These are phyloP conservation scores for Erythrobasidium yunnanense DNA, from an alignment of 768 basidiomycete genomes.

Conservation along the genomic window DNA sequence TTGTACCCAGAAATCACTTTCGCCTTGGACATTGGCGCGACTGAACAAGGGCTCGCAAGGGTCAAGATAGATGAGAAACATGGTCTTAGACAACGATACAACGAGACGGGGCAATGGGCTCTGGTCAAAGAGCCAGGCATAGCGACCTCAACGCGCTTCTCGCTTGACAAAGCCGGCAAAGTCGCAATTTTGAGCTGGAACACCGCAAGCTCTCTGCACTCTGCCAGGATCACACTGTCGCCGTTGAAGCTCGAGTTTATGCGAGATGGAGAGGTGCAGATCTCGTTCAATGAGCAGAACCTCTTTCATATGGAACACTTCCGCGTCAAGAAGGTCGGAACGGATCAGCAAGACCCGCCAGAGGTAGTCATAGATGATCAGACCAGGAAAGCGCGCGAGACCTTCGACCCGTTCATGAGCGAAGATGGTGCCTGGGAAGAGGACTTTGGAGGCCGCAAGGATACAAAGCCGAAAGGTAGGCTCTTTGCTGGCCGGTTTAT, in stretches of 20 bases:
- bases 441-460: slow-evolving; percentile 71
- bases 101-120: slow-evolving; percentile 85
- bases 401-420: slow-evolving; percentile 46
- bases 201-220: slow-evolving; percentile 43
- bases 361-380: slow-evolving; percentile 36
- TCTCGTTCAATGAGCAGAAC: slow-evolving; percentile 78
- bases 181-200: slow-evolving; percentile 44
- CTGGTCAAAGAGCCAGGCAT: slow-evolving; percentile 61
- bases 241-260: slow-evolving; percentile 66
- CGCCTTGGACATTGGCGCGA: slow-evolving; percentile 66
- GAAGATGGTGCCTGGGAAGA: slow-evolving; percentile 88
- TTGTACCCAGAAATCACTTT: slow-evolving; percentile 78
- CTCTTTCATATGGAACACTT: slow-evolving; percentile 98
- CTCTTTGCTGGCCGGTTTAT: neutral
- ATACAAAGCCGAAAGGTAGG: slow-evolving; percentile 87
- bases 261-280: slow-evolving; percentile 64
- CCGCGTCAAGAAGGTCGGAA: slow-evolving; percentile 48
- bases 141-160: slow-evolving; percentile 25
- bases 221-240: slow-evolving; percentile 55
- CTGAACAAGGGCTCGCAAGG: slow-evolving; percentile 78
- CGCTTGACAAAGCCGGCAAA: slow-evolving; percentile 34
- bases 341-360: slow-evolving; percentile 33
- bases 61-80: slow-evolving; percentile 81
- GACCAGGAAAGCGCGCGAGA: slow-evolving; percentile 43
- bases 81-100: slow-evolving; percentile 69